Base-by-base conservation (phyloP, 2,329 filamentous ascomycete species). In the Botrytis cinerea region DNA sequence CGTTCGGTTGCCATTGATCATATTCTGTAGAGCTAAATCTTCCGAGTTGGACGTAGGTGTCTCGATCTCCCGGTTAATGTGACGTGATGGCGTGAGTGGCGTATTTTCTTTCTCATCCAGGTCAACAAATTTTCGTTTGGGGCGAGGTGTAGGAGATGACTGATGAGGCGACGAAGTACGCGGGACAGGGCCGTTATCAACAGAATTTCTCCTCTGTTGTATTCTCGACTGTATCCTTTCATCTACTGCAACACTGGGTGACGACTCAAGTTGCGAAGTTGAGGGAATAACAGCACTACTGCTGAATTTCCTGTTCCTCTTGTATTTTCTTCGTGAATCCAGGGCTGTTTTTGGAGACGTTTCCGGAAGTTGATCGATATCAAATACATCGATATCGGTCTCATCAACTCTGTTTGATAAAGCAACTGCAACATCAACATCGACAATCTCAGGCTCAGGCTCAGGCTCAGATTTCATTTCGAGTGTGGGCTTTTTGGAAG, bases 281-380 rank as follows among this genome's bases (percentile, higher is more conserved):
- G 40, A 69, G 22, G 71, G 59, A 43, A 73, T 43, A 45, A 73
- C 32, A 43, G 64, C 51, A 28, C 54, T 43, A n/a, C 66, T 73
- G 18, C 45, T 38, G 32, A 64, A 40, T 45, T 35, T 73, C 32
- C 32, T 69, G 16, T 61, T 48, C 10, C 20, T 32, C 14, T n/a
- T 69, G 35, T 18, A 22, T 45, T 69, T 69, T 8, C 18, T 57
- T 12, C 63, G 71, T 20, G 62, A 35, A 22, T 73, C 71, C 22
- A 73, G 40, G 48, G 54, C 63, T 61, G 32, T 72, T 59, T 28
- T 73, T 51, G 71, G 51, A 20, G 71, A 73, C 10, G 62, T 73
- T 60, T 73, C 71, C 25, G 63, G 51, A 32, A 73, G 40, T n/a
- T 60, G 32, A 4, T 45, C 22, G 6, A 73, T 69, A 69, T 73